Base-by-base conservation (phyloP, 371 early-diverging fungal species). In the Syncephalastrum racemosum region DNA sequence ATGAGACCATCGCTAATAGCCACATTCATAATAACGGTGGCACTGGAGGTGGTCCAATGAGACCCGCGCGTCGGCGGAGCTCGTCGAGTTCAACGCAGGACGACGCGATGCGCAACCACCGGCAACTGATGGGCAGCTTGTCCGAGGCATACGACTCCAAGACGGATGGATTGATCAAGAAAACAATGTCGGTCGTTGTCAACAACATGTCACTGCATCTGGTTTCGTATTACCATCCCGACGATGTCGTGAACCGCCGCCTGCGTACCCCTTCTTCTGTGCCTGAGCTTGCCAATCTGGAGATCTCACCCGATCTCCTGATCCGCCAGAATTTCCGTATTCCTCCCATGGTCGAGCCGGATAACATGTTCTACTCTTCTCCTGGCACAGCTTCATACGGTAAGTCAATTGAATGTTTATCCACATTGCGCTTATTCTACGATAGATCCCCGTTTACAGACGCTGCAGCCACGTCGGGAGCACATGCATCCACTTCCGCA, bases 121-220 rank as follows among this genome's bases (percentile, higher is more conserved):
- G 83, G 12, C 82, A 79, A 23, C 54, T 86, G 12, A 79, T 84
- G 36, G 86, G 86, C 2, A 81, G 82, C 46, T 59, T 84, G 13
- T 87, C 82, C 24, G 83, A 79, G 65, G 79, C 83, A 40, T 82
- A 85, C 67, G 63, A 79, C 60, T 84, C 90, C 63, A 89, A 88
- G 63, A 85, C 89, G 50, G 83, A 87, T 60, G 94, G 94, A 0
- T 72, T 94, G 16, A 87, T 92, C 56, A 94, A 94, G 61, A 91
- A 92, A 70, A 86, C 93, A 14, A 83, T 93, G 78, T 91, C 91
- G 25, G 83, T 92, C 47, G 82, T 85, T 40, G 79, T 84, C 44
- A 84, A 91, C 65, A 89, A 90, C 45, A 81, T 85, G 31, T 81
- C 84, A 40, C 89, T 90, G 63, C 94, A 93, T 60, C 72, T 94